Evolutionary conservation across 148 eudicot genomes (phyloP), one percentile per base, ranked within the genome.

Genomic region (Chenopodium suecicum): DNA sequence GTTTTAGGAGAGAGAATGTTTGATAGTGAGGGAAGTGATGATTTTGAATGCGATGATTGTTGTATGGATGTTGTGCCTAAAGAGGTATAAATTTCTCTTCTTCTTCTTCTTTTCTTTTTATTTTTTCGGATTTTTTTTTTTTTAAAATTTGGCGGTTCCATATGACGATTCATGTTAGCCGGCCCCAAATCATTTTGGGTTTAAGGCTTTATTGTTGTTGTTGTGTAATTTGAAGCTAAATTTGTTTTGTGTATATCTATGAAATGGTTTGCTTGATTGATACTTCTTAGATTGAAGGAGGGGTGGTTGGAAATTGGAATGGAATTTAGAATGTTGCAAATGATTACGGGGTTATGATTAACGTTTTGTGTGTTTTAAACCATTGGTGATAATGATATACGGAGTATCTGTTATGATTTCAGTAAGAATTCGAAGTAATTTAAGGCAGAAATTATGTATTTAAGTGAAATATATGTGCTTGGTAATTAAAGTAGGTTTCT

Each of bases 31-130:
- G 91, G 81, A 2, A 69, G 27, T 67, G 82, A 79, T 68, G 86
- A 78, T 17, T 88, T 75, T 34, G 92, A 85, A 41, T 90, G 84
- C 23, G 95, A 90, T 10, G 85, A 84, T 9, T 71, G 56, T 65
- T 71, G 56, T 65, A 60, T 82, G 7, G 63, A 88, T 7, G 88
- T 88, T 31, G 73, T 92, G 34, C 97, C 97, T 75, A 88, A 91
- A 48, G 87, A 77, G 92, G 97, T 92, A 75, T 62, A 62, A 34
- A 73, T 60, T 37, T 80, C 41, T 9, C 11, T 4, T 67, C 64
- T 71, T 84, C 83, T 54, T 27, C 0, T 20, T 11, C 48, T n/a
- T 66, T 23, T 73, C 20, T 73, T 34, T 62, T 8, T 65, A 22
- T 4, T 41, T 41, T 41, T 41, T 37, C 0, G 41, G 5, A 6